These are phyloP conservation scores for Trichoderma sp. DNA, from an alignment of 2,329 filamentous ascomycete genomes.

Conservation along the genomic window DNA sequence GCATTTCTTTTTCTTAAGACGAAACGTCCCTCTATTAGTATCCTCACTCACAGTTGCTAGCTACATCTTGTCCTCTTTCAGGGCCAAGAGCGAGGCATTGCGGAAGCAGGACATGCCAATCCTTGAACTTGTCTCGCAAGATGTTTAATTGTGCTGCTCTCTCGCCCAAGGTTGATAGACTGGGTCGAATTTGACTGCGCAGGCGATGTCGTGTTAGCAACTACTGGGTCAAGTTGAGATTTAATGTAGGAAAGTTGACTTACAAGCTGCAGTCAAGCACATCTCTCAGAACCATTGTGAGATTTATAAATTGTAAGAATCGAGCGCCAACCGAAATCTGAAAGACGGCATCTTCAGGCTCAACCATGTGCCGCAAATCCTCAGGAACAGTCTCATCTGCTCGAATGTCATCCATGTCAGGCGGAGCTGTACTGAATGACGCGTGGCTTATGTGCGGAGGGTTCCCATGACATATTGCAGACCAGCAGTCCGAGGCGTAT, in stretches of 20 bases:
- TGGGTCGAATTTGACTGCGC: slow-evolving; percentile 36
- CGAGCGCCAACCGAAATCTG: slow-evolving; percentile 44
- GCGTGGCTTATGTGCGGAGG: slow-evolving; percentile 48
- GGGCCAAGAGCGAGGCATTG: slow-evolving; percentile 41
- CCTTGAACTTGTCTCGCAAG: slow-evolving; percentile 39
- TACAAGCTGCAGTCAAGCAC: slow-evolving; percentile 44
- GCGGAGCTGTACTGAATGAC: slow-evolving; percentile 47
- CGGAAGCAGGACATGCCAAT: slow-evolving; percentile 45
- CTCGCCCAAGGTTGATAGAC: slow-evolving; percentile 29
- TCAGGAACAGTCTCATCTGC: slow-evolving; percentile 48
- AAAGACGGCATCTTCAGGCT: slow-evolving; percentile 39
- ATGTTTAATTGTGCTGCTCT: slow-evolving; percentile 33
- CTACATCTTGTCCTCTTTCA: slow-evolving; percentile 29
- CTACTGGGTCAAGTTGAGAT: neutral
- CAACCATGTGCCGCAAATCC: slow-evolving; percentile 43
- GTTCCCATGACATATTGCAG: slow-evolving; percentile 51
- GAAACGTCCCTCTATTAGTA: neutral
- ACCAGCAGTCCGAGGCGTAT: slow-evolving; percentile 50
- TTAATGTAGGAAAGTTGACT: slow-evolving; percentile 27
- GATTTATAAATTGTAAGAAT: slow-evolving; percentile 43
- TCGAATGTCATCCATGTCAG: slow-evolving; percentile 48
- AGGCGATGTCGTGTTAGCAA: neutral
- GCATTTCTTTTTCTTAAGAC: neutral
- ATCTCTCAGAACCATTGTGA: slow-evolving; percentile 40
- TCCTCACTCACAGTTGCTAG: slow-evolving; percentile 35